Base-by-base conservation (phyloP, 2,329 filamentous ascomycete species). In the Leptographium galeiforme region DNA sequence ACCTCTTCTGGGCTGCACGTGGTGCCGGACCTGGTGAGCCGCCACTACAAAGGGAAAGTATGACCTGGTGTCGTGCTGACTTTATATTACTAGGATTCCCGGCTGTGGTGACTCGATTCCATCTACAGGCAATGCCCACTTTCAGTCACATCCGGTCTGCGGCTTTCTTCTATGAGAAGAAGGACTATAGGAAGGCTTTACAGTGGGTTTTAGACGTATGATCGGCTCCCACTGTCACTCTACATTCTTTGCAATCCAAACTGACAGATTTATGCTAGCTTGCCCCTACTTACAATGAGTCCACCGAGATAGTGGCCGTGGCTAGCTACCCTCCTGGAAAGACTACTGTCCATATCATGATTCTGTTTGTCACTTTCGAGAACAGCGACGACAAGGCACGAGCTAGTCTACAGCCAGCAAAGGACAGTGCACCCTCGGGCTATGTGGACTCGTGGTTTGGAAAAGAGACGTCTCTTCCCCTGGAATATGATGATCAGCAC, bases 71-170 rank as follows among this genome's bases (percentile, higher is more conserved):
- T 47, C 32, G 13, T 25, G 12, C 11, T 39, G 6, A 25, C 16
- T 12, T 19, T 19, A 10, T 43, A 8, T 8, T 19, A 11, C 8
- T 14, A 39, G 72, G 75, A 19, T 79, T 79, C 54, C 76, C 76
- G 1, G 76, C 69, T 1, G 64, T 79, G 8, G 70, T 78, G 4
- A 76, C 74, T 1, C 65, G 66, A 14, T 79, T 77, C 57, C 67
- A 79, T 57, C 66, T 79, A 5, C 61, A 65, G 19, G 68, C 72
- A 6, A 55, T 65, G 4, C 64, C 67, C 4, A 52, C 30, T 4
- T 53, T 32, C 25, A 47, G 43, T 18, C 46, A 53, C 45, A 53
- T 55, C 54, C 52, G 50, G 4, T 56, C 52, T 1, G 44, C 56
- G 6, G 56, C 50, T 2, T 79, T 76, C 59, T 62, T 74, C 32